These are phyloP conservation scores for Colletotrichum sp. DNA, from an alignment of 2,329 filamentous ascomycete species.

Conservation along the genomic window DNA sequence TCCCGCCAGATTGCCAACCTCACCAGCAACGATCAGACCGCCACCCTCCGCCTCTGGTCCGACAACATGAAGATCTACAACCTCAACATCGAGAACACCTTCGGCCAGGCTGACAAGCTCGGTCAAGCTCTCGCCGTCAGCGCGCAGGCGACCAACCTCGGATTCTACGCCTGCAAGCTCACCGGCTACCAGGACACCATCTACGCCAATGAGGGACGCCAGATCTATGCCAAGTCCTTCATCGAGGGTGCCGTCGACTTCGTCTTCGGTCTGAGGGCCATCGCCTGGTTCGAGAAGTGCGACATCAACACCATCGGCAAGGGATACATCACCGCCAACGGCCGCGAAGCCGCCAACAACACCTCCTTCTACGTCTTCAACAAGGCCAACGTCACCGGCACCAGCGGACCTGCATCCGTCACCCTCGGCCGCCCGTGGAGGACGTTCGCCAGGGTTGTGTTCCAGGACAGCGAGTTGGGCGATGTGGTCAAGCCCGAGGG, in stretches of 20 bases:
- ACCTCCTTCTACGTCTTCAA: slow-evolving; percentile 52
- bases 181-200: slow-evolving; percentile 63
- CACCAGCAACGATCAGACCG: slow-evolving; percentile 48
- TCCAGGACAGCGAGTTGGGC: slow-evolving; percentile 51
- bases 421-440: slow-evolving; percentile 61
- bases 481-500: slow-evolving; percentile 55
- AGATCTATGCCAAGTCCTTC: slow-evolving; percentile 58
- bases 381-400: slow-evolving; percentile 45
- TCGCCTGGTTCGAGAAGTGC: slow-evolving; percentile 59
- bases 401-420: slow-evolving; percentile 37
- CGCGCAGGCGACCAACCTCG: slow-evolving; percentile 45
- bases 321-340: slow-evolving; percentile 53
- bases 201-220: slow-evolving; percentile 53
- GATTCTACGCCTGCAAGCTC: slow-evolving; percentile 55
- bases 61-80: slow-evolving; percentile 62
- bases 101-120: slow-evolving; percentile 52
- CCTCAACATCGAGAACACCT: slow-evolving; percentile 44
- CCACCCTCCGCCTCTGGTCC: slow-evolving; percentile 49
- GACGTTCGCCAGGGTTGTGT: slow-evolving; percentile 52
- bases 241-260: slow-evolving; percentile 65
- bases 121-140: slow-evolving; percentile 59
- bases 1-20: slow-evolving; percentile 42
- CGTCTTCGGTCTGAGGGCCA: slow-evolving; percentile 61
- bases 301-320: slow-evolving; percentile 51
- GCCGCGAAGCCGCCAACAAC: slow-evolving; percentile 43